These are phyloP conservation scores for Colletotrichum endophyticum DNA, from an alignment of 2,329 filamentous ascomycete genomes.

Conservation along the genomic window DNA sequence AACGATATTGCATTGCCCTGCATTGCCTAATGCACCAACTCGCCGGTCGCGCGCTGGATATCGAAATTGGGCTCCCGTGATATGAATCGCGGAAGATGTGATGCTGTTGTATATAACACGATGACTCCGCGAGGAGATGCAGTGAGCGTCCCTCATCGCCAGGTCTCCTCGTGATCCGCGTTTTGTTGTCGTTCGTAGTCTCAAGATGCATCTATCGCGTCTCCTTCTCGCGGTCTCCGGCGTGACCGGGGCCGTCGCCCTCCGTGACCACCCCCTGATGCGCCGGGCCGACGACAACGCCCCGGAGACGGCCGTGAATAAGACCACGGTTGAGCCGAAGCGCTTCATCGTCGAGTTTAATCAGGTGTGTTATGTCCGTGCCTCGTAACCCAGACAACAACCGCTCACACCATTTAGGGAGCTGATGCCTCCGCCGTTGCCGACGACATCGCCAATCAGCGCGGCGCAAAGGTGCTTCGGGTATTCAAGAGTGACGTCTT, in stretches of 20 bases:
- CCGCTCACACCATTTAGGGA: not conserved
- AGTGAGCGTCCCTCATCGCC: too few relatives aligned
- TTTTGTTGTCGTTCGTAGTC: not conserved
- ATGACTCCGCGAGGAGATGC: not conserved
- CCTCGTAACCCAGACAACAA: not conserved
- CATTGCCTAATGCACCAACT: not conserved
- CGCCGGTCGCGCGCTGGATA: not conserved
- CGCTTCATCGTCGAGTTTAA: constrained; percentile 19
- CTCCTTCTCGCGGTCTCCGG: not conserved
- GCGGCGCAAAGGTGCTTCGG: constrained; percentile 8
- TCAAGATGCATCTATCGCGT: not conserved
- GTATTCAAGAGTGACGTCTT: constrained; percentile 34
- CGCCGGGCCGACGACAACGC: constrained; percentile 4
- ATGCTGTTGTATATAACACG: not conserved
- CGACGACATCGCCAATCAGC: not conserved
- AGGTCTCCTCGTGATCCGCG: not conserved
- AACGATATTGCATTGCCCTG: not conserved
- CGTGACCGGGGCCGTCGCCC: not conserved
- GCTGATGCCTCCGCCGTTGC: not conserved
- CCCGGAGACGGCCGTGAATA: not conserved
- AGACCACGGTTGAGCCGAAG: constrained; percentile 5
- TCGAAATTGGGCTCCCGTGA: not conserved
- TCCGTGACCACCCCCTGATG: not conserved
- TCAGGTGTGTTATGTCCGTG: not conserved
- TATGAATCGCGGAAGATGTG: not conserved